Percentiles rank a stretch among this genome's conserved stretches.
Conservation (phyloP, 1,284 basidiomycete species). For the Cutaneotrichosporon curvatum region DNA sequence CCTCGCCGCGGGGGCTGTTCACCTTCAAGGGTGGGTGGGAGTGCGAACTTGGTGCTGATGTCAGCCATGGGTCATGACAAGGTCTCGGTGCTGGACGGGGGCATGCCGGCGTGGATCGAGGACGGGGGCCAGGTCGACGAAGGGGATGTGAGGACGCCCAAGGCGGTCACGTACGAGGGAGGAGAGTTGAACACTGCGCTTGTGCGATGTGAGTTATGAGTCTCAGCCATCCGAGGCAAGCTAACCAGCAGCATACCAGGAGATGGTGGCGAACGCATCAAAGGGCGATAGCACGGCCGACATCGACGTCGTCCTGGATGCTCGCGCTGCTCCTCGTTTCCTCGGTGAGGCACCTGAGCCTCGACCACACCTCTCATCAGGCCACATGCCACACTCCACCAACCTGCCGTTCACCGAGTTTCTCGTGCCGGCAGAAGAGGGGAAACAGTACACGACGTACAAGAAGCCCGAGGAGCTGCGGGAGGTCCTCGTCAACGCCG, state of each 20-base stretch:
- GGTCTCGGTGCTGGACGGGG: slow-evolving; percentile 81
- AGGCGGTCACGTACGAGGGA: slow-evolving; percentile 8
- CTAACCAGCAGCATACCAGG: slow-evolving; percentile 70
- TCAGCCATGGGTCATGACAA: slow-evolving; percentile 71
- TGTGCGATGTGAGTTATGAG: slow-evolving; percentile 60
- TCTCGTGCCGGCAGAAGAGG: slow-evolving; percentile 48
- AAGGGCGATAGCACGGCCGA: slow-evolving; percentile 49
- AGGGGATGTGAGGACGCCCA: slow-evolving; percentile 50
- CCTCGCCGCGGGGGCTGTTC: slow-evolving; percentile 79
- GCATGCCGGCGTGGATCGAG: slow-evolving; percentile 73
- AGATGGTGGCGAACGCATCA: slow-evolving; percentile 67
- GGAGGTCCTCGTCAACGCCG: slow-evolving; percentile 51
- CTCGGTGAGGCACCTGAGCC: slow-evolving; percentile 81
- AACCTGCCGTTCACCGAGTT: slow-evolving; percentile 79
- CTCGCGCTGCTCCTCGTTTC: slow-evolving; percentile 72
- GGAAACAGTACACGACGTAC: slow-evolving; percentile 48
- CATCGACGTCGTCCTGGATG: slow-evolving; percentile 70
- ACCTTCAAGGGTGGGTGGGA: slow-evolving; percentile 62
- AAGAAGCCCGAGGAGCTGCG: slow-evolving; percentile 57
- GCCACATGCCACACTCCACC: slow-evolving; percentile 83
- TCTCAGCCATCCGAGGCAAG: background rate
- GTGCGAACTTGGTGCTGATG: slow-evolving; percentile 6
- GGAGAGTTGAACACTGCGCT: slow-evolving; percentile 43
- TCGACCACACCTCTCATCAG: slow-evolving; percentile 74
- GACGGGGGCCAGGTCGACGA: slow-evolving; percentile 61